Conservation (phyloP, 192 early-diverging fungal genomes). For the Gamsiella multidivaricata region DNA sequence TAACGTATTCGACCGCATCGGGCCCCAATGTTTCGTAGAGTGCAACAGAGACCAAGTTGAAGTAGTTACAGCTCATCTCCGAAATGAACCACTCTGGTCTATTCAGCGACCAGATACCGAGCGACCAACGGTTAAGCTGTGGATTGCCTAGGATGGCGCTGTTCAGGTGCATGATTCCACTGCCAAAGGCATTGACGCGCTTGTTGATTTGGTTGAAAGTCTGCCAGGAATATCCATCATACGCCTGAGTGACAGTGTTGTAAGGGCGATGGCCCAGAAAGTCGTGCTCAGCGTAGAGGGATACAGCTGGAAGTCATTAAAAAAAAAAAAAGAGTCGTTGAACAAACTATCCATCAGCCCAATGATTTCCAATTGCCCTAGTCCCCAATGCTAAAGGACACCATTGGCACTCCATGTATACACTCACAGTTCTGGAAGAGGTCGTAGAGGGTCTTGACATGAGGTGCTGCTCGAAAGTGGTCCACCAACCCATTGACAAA, state of each 20-base stretch:
- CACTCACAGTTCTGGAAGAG: conserved; percentile 39
- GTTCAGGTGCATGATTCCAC: conserved; percentile 69
- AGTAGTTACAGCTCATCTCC: conserved; percentile 71
- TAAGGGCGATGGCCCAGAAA: conserved; percentile 72
- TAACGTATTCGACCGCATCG: conserved; percentile 81
- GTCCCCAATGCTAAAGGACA: background rate
- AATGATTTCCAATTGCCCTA: too few relatives aligned
- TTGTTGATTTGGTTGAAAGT: conserved; percentile 69
- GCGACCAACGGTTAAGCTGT: conserved; percentile 49
- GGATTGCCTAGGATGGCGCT: conserved; percentile 43
- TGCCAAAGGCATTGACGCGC: conserved; percentile 70
- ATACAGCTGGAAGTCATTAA: conserved; percentile 54
- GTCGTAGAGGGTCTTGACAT: conserved; percentile 49
- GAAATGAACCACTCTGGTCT: conserved; percentile 71
- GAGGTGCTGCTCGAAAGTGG: conserved; percentile 2
- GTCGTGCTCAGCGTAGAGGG: conserved; percentile 58
- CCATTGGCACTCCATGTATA: background rate
- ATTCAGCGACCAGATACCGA: conserved; percentile 74
- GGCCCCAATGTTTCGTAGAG: conserved; percentile 92
- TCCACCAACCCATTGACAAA: conserved; percentile 10
- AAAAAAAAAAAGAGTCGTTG: background rate
- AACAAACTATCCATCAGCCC: background rate
- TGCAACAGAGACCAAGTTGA: conserved; percentile 73
- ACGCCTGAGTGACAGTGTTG: conserved; percentile 61
- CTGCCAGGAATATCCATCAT: conserved; percentile 74